Base-by-base conservation (phyloP, 2,329 filamentous ascomycete species). In the Cladosporium sp. region DNA sequence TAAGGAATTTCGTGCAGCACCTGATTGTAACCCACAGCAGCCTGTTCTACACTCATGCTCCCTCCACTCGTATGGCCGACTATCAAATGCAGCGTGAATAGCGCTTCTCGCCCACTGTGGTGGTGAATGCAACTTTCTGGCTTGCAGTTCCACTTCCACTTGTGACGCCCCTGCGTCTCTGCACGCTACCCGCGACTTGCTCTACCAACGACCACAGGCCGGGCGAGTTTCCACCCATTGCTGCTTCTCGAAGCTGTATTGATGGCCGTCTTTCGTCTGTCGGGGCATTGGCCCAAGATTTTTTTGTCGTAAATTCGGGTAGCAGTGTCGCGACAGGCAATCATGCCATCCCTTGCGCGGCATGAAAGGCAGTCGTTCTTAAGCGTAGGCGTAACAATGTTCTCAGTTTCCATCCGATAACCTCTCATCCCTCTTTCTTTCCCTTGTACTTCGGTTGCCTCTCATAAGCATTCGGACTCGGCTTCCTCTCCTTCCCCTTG, bases 381-480 rank as follows among this genome's bases (percentile, higher is more conserved):
- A 23, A 26, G 3, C 14, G 25, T 3, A 54, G 51, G 25, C 18
- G 18, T 54, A 18, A n/a, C 32, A 13, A 21, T 5, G 7, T n/a
- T 54, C 21, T 10, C 10, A 21, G 6, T 10, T 2, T 23, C 51
- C 26, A 21, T 4, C 23, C n/a, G 21, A 13, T 7, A 10, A 25
- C 30, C 25, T 34, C 36, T 72, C 72, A 69, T 58, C 72, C 73
- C 59, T 73, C 68, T 63, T 72, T 70, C 69, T 74, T 74, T 46
- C 25, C 51, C 66, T 70, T 71, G 53, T 70, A 82, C 75, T 85
- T 87, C 13, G 88, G 88, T 76, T 92, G 85, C 77, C 89, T 90
- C 79, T 94, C 91, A 74, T 94, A 94, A 1, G 91, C 91, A 77
- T 94, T 94, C 25, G 91, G 91, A 73, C 90, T 92, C 21, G 89